Base-by-base conservation (phyloP, 148 eudicot genomes). In the Nyssa sinensis region DNA sequence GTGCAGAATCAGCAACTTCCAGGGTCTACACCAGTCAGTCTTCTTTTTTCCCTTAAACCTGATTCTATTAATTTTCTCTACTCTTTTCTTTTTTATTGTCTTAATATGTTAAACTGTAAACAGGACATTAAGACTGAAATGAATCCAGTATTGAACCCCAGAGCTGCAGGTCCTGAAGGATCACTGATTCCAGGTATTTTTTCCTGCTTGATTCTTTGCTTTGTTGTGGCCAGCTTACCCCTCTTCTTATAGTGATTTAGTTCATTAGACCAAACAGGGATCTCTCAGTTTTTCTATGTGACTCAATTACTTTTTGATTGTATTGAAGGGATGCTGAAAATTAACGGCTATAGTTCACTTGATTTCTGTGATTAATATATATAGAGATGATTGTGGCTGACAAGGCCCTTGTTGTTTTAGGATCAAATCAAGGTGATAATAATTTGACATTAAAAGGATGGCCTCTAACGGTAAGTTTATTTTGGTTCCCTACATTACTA, bases 1-100 rank as follows among this genome's bases (percentile, higher is more conserved):
- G 75, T 90, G 76, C 94, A 98, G 64, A 87, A 81, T 78, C 99
- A 88, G 83, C 98, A 91, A 79, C 90, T 85, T 84, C 84, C 90
- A 17, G 96, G 88, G 62, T 69, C 87, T 59, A 80, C 79, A 68
- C 73, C 86, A 11, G 85, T 87, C 39, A 81, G 85, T 78, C 61
- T 33, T 71, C 64, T 30, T 74, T 66, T 23, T 31, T 51, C 14
- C 44, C 31, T 34, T 17, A 19, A 58, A 62, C 32, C 3, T 10
- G 1, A 23, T 23, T 27, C 23, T 10, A 25, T 28, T 25, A 49
- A 29, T 59, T 55, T 13, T 73, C 27, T 35, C 49, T 66, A 47
- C 5, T 30, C n/a, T n/a, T n/a, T n/a, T n/a, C 8, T 58, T 58
- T 39, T 37, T 30, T 62, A 49, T 70, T 31, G 37, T 21, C 39